Evolutionary conservation across 768 basidiomycete genomes (phyloP).

Genomic region (Pisolithus marmoratus): DNA sequence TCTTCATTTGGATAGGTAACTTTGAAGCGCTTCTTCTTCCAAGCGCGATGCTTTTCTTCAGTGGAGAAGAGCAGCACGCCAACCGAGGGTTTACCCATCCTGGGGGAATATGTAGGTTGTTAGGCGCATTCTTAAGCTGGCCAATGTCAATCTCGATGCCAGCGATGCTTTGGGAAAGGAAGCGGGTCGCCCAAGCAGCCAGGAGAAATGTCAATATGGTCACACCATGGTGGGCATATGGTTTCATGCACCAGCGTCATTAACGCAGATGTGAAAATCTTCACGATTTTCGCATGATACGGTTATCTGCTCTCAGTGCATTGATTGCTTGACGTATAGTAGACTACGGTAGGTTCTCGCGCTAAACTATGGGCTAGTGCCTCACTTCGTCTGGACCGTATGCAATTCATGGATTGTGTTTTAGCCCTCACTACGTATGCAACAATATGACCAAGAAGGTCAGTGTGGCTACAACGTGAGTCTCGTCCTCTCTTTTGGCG

Average conservation of each 20-base stretch:
- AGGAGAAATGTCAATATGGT: constrained; percentile 88
- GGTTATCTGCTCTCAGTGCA: too few relatives aligned
- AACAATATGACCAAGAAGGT: constrained; percentile 82
- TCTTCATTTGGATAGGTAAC: constrained; percentile 65
- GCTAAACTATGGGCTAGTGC: background rate
- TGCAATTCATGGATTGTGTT: constrained; percentile 95
- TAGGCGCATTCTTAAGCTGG: constrained; percentile 49
- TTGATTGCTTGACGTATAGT: constrained; percentile 73
- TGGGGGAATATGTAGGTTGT: constrained; percentile 79
- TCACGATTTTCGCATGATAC: background rate
- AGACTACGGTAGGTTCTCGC: constrained; percentile 51
- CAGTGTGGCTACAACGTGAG: constrained; percentile 66
- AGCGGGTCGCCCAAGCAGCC: constrained; percentile 71
- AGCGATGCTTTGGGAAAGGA: constrained; percentile 63
- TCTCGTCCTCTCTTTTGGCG: background rate
- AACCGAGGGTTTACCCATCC: constrained; percentile 69
- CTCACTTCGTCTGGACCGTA: constrained; percentile 56
- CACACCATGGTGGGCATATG: constrained; percentile 92
- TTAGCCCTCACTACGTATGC: constrained; percentile 79
- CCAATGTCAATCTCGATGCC: constrained; percentile 31
- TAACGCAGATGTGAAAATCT: constrained; percentile 88
- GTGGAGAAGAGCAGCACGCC: constrained; percentile 69
- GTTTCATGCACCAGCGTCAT: constrained; percentile 96
- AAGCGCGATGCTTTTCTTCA: constrained; percentile 53
- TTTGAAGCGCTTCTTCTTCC: constrained; percentile 84